A percentile compares a stretch with the other conserved stretches of the same genome.
Evolutionary conservation across 2,329 filamentous ascomycete genomes (phyloP).

Genomic region (Diplodia mutila): DNA sequence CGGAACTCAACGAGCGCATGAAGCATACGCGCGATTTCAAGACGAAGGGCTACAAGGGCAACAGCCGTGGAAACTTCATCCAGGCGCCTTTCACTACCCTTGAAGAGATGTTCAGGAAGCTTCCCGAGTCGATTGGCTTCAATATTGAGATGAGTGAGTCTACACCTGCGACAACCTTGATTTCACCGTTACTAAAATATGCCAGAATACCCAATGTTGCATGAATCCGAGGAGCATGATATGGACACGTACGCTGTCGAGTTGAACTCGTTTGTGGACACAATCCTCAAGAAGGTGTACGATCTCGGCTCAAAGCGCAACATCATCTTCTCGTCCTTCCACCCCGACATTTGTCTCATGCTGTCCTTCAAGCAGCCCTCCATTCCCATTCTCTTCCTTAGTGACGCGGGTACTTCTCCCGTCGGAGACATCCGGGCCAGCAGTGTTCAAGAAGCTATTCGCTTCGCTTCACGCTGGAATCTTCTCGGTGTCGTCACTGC

Average conservation of each 20-base stretch:
- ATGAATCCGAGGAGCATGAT: constrained; percentile 91
- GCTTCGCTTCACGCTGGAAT: constrained; percentile 95
- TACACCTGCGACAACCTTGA: neutral
- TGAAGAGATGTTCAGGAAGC: constrained; percentile 85
- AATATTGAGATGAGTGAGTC: constrained; percentile 90
- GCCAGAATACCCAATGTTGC: constrained; percentile 89
- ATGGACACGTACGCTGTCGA: constrained; percentile 98
- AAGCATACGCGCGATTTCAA: constrained; percentile 97
- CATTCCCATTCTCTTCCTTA: constrained; percentile 93
- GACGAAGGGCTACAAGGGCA: constrained; percentile 92
- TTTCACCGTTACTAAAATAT: constrained; percentile 26
- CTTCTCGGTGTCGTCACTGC: constrained; percentile 86
- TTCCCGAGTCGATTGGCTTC: constrained; percentile 85
- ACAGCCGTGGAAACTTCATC: constrained; percentile 91
- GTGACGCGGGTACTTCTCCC: constrained; percentile 77
- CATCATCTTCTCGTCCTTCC: constrained; percentile 96
- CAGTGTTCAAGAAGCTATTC: constrained; percentile 91
- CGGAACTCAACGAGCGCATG: constrained; percentile 80
- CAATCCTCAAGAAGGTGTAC: constrained; percentile 86
- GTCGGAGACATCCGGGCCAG: constrained; percentile 90
- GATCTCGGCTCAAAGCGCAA: constrained; percentile 81
- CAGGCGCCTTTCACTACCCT: constrained; percentile 94
- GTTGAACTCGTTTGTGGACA: constrained; percentile 95
- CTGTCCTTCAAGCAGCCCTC: constrained; percentile 96
- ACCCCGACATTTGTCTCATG: constrained; percentile 93